Percentiles rank a stretch among this genome's conserved stretches.
Conservation (phyloP, 1,139 yeast genomes). For the Hyphopichia buzzinii region DNA sequence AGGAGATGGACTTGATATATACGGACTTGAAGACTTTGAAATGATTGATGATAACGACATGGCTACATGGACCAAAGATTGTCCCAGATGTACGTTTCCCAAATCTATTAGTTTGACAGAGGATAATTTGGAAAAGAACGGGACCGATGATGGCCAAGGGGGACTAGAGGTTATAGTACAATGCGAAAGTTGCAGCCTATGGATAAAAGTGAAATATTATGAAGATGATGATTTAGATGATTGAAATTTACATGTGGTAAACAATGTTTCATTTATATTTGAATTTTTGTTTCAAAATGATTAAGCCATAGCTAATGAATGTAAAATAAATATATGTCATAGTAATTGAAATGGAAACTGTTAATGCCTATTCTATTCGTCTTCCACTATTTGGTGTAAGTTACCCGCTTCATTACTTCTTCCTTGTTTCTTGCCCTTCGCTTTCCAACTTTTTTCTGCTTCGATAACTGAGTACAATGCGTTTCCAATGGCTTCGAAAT, state of each 20-base stretch:
- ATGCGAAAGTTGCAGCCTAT: constrained; percentile 77
- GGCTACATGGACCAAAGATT: constrained; percentile 47
- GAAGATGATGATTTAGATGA: constrained; percentile 36
- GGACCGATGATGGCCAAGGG: constrained; percentile 50
- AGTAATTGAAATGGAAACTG: too few species aligned
- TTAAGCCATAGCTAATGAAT: too few species aligned
- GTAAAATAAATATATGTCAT: too few species aligned
- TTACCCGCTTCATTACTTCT: neutral
- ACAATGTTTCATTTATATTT: too few species aligned
- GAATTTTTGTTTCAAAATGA: too few species aligned
- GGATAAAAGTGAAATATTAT: constrained; percentile 73
- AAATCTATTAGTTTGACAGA: constrained; percentile 61
- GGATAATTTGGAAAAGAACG: constrained; percentile 51
- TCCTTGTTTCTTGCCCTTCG: constrained; percentile 5
- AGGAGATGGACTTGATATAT: constrained; percentile 68
- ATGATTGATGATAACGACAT: constrained; percentile 17
- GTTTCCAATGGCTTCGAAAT: constrained; percentile 65
- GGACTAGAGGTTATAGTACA: constrained; percentile 72
- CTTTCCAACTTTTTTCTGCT: constrained; percentile 48
- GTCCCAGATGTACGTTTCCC: constrained; percentile 69
- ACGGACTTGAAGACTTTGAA: constrained; percentile 61
- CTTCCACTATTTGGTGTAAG: neutral
- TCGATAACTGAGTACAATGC: constrained; percentile 62
- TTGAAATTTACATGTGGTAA: neutral
- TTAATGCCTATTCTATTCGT: too few species aligned